Conservation (phyloP, 257 asterid genomes). For the Schizonepeta tenuifolia region DNA sequence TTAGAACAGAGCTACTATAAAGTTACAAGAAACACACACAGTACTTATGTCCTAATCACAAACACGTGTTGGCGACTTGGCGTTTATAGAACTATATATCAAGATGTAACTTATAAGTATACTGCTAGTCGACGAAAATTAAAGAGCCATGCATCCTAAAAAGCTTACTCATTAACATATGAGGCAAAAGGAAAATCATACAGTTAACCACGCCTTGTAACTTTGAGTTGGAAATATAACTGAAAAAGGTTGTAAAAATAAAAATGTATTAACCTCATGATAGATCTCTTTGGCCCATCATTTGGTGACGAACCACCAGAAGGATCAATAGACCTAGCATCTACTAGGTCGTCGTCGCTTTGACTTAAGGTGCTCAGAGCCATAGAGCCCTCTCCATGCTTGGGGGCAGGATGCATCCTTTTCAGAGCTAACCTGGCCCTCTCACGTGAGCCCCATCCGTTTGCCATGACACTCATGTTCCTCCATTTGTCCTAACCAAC, state of each 20-base stretch:
- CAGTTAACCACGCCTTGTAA: constrained; percentile 11
- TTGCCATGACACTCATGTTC: constrained; percentile 97
- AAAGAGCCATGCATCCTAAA: neutral
- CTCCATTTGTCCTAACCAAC: constrained; percentile 90
- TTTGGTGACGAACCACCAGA: constrained; percentile 76
- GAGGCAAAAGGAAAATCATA: constrained; percentile 17
- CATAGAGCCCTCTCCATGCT: constrained; percentile 66
- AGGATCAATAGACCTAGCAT: constrained; percentile 56
- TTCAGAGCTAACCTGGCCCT: constrained; percentile 76
- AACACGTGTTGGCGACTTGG: neutral
- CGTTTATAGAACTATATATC: neutral
- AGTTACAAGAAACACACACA: constrained; percentile 2
- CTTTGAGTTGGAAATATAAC: constrained; percentile 17
- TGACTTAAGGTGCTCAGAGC: constrained; percentile 48
- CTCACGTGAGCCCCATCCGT: constrained; percentile 91
- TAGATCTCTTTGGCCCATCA: constrained; percentile 78
- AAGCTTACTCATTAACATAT: neutral
- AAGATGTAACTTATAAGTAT: neutral
- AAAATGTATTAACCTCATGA: constrained; percentile 64
- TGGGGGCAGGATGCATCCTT: constrained; percentile 62
- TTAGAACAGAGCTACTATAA: constrained; percentile 31
- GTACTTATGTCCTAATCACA: constrained; percentile 10
- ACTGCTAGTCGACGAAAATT: neutral
- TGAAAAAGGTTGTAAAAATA: constrained; percentile 15
- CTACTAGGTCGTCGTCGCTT: constrained; percentile 73